A percentile compares a stretch with the other conserved stretches of the same genome.
These are phyloP conservation scores for Blakeslea trispora DNA, from an alignment of 371 early-diverging fungal genomes.

Conservation along the genomic window DNA sequence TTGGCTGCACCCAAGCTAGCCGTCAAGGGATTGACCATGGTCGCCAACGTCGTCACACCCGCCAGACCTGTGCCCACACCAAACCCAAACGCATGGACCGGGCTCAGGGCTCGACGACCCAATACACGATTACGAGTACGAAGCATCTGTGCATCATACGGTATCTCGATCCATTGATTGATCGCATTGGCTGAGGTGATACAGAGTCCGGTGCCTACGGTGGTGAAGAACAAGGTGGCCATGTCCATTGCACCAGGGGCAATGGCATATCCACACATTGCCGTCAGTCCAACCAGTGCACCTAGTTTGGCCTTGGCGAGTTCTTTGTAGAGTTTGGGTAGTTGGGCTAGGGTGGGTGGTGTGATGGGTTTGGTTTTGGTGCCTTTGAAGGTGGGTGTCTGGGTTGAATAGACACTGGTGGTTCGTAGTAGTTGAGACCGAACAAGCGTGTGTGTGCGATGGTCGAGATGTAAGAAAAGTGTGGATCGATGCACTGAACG, in stretches of 20 bases:
- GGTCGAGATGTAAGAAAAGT: too few relatives aligned
- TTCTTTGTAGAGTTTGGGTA: constrained; percentile 62
- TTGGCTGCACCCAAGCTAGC: constrained; percentile 83
- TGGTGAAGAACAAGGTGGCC: constrained; percentile 77
- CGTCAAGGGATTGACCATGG: constrained; percentile 85
- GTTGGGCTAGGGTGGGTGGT: constrained; percentile 33
- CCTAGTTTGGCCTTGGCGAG: constrained; percentile 84
- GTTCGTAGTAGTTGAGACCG: too few relatives aligned
- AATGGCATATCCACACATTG: constrained; percentile 95
- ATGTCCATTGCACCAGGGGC: constrained; percentile 80
- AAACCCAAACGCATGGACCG: constrained; percentile 84
- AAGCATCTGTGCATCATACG: constrained; percentile 97
- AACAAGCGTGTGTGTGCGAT: too few relatives aligned
- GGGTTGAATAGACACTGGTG: too few relatives aligned
- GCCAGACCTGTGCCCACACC: constrained; percentile 72
- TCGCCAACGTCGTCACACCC: constrained; percentile 69
- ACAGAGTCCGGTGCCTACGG: constrained; percentile 89
- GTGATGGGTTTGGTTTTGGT: not conserved
- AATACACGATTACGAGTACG: constrained; percentile 89
- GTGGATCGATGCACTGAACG: too few relatives aligned
- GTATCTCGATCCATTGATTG: constrained; percentile 95
- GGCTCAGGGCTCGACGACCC: constrained; percentile 80
- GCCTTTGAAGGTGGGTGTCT: not conserved
- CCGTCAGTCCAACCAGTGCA: constrained; percentile 88
- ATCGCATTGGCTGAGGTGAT: constrained; percentile 92